Conservation (phyloP, 306 rosid genomes). For the barrel medic (Medicago truncatula) region DNA sequence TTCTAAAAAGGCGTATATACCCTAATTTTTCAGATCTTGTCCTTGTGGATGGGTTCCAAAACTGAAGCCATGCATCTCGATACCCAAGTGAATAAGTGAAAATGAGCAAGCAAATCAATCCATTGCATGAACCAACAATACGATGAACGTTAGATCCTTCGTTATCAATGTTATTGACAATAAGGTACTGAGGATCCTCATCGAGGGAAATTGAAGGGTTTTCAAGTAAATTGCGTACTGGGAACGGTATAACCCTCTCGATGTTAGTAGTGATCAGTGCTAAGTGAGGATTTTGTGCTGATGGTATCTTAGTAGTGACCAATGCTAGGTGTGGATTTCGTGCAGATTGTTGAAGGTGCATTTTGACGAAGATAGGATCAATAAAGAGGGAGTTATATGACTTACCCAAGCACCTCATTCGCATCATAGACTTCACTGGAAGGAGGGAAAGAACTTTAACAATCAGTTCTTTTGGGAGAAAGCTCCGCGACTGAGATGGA, state of each 20-base stretch:
- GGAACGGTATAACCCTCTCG: neutral
- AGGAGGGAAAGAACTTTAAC: neutral
- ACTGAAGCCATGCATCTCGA: no score
- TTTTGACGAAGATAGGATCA: neutral
- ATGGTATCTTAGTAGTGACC: neutral
- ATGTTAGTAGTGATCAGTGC: no score
- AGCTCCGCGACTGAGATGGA: no score
- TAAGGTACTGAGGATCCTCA: neutral
- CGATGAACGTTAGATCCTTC: no score
- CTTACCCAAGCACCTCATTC: neutral
- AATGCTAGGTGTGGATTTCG: neutral
- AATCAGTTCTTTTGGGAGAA: neutral
- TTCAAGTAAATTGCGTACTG: neutral
- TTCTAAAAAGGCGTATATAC: no score
- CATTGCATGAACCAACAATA: conserved; percentile 4
- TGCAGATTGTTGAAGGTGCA: neutral
- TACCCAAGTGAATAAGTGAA: no score
- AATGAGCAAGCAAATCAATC: neutral
- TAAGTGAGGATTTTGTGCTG: neutral
- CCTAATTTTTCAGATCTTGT: no score
- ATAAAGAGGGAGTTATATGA: neutral
- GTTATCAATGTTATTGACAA: no score
- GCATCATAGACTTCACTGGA: neutral
- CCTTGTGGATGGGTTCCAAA: no score
- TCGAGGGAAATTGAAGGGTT: neutral